Evolutionary conservation across 805 yeast species (phyloP).

Genomic region (Teunomyces stri): DNA sequence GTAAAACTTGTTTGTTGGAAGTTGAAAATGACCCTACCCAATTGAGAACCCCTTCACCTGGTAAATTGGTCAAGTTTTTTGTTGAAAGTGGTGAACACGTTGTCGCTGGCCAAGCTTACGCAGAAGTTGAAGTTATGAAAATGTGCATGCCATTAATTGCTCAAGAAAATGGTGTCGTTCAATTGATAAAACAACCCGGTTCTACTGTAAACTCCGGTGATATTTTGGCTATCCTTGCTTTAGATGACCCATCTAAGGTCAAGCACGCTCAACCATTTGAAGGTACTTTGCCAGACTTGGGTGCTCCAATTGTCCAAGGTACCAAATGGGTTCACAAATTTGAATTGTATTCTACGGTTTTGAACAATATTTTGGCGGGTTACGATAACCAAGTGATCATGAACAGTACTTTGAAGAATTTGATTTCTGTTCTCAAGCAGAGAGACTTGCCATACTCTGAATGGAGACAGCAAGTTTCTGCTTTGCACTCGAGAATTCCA

Average conservation of each 20-base stretch:
- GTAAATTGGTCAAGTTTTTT: slow-evolving; percentile 89
- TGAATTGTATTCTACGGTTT: slow-evolving; percentile 53
- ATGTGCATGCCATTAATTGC: slow-evolving; percentile 98
- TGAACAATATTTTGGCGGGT: slow-evolving; percentile 81
- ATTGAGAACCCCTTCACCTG: slow-evolving; percentile 97
- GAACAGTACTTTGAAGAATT: slow-evolving; percentile 74
- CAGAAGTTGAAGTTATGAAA: slow-evolving; percentile 99
- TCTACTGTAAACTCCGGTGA: slow-evolving; percentile 97
- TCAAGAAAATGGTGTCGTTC: slow-evolving; percentile 89
- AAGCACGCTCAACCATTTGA: slow-evolving; percentile 95
- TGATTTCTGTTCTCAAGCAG: slow-evolving; percentile 71
- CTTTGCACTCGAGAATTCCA: slow-evolving; percentile 89
- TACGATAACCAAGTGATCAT: slow-evolving; percentile 94
- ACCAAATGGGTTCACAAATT: slow-evolving; percentile 79
- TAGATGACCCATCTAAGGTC: slow-evolving; percentile 96
- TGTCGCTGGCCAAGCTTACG: slow-evolving; percentile 87
- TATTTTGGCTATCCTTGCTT: slow-evolving; percentile 87
- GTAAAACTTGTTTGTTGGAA: slow-evolving; percentile 91
- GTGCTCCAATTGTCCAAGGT: slow-evolving; percentile 80
- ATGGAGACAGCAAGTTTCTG: slow-evolving; percentile 84
- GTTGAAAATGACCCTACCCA: slow-evolving; percentile 98
- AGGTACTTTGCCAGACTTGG: slow-evolving; percentile 88
- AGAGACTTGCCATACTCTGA: slow-evolving; percentile 88
- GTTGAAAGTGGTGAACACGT: slow-evolving; percentile 96
- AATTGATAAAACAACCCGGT: slow-evolving; percentile 95